These are phyloP conservation scores for Aspergillus ruber DNA, from an alignment of 2,329 filamentous ascomycete species.

Conservation along the genomic window DNA sequence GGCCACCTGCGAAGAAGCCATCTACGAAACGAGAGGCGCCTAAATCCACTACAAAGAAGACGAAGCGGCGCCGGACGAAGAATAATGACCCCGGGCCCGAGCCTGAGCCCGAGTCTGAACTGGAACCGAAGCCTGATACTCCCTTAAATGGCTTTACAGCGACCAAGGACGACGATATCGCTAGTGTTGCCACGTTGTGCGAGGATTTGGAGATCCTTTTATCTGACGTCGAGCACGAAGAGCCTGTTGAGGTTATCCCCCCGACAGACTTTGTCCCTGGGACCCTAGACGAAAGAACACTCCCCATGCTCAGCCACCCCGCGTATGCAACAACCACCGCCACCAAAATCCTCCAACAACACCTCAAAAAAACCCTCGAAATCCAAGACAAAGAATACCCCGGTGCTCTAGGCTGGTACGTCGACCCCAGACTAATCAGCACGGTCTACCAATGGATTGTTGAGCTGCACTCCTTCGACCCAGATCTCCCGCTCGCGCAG, in stretches of 20 bases:
- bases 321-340: conserved; percentile 57
- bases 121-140: too few species aligned
- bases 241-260: conserved; percentile 2
- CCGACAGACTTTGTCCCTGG: conserved; percentile 63
- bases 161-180: conserved; percentile 28
- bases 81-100: conserved; percentile 11
- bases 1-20: too few species aligned
- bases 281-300: conserved; percentile 52
- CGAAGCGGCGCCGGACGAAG: background rate
- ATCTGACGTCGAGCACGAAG: conserved; percentile 23
- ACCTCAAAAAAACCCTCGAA: conserved; percentile 58
- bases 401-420: conserved; percentile 74
- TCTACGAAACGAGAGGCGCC: conserved; percentile 6
- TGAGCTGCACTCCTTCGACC: conserved; percentile 76
- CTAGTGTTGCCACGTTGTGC: conserved; percentile 44
- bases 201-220: conserved; percentile 44
- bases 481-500: conserved; percentile 58
- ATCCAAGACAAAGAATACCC: conserved; percentile 56
- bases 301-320: conserved; percentile 62
- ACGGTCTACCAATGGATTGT: conserved; percentile 91
- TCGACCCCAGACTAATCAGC: conserved; percentile 58
- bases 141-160: too few species aligned
- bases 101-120: too few species aligned
- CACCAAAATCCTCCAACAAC: conserved; percentile 56
- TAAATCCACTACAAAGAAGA: too few species aligned